phyloP scores from a whole-genome alignment of 1,139 yeast genomes.

The Wickerhamomyces sp. region DNA sequence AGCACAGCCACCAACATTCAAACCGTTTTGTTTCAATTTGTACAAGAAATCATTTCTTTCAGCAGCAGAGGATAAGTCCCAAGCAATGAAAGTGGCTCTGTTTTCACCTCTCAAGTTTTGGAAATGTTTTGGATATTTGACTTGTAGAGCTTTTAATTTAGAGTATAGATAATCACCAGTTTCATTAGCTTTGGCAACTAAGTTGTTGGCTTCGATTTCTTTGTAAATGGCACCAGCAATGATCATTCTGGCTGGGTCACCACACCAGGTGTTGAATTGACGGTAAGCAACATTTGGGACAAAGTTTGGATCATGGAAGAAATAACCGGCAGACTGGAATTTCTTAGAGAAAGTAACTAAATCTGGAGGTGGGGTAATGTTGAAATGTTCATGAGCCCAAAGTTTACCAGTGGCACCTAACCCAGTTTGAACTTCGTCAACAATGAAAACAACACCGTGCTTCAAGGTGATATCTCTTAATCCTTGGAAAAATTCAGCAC shows the following conservation, averaged over 20 bases:
- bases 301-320: conserved; percentile 58
- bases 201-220: conserved; percentile 48
- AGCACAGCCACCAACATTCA: conserved; percentile 74
- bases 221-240: conserved; percentile 60
- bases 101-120: conserved; percentile 59
- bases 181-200: conserved; percentile 45
- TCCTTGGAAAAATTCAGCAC: conserved; percentile 57
- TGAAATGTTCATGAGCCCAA: conserved; percentile 74
- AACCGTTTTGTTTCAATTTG: conserved; percentile 49
- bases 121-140: conserved; percentile 40
- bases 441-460: conserved; percentile 54
- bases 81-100: conserved; percentile 73
- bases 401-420: conserved; percentile 68
- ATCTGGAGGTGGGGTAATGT: conserved; percentile 60
- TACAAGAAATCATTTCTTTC: conserved; percentile 47
- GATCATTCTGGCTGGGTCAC: conserved; percentile 68
- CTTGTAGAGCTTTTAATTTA: conserved; percentile 39
- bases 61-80: conserved; percentile 49
- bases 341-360: conserved; percentile 73
- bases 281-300: conserved; percentile 63
- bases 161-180: conserved; percentile 57
- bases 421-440: conserved; percentile 75
- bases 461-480: conserved; percentile 58
- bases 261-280: conserved; percentile 84
- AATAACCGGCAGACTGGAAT: conserved; percentile 77